Percentiles rank a stretch among this genome's conserved stretches.
phyloP scores from a whole-genome alignment of 1,284 basidiomycete genomes.

The Phellopilus nigrolimitatus region DNA sequence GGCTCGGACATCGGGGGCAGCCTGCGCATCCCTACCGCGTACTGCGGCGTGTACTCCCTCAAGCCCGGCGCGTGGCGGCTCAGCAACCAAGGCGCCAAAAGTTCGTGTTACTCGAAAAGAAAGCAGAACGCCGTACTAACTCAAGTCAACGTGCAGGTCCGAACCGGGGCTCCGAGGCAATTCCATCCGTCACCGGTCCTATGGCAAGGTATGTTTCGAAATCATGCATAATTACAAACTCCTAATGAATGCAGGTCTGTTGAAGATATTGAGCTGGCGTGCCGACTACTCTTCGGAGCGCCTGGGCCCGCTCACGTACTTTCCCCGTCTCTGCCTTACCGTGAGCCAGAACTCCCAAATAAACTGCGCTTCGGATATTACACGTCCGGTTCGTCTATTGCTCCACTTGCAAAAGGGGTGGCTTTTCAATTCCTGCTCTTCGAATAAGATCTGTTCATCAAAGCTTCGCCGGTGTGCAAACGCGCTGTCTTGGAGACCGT shows the following conservation, averaged over 20 bases:
- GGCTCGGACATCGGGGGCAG: constrained; percentile 79
- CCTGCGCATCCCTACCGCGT: constrained; percentile 74
- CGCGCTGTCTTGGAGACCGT: constrained; percentile 79
- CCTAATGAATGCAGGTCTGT: constrained; percentile 42
- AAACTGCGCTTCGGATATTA: constrained; percentile 75
- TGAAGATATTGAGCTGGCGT: constrained; percentile 59
- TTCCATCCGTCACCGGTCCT: constrained; percentile 60
- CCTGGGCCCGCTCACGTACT: constrained; percentile 35
- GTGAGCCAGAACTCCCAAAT: constrained; percentile 45
- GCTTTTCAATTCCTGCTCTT: background rate
- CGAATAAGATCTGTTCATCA: constrained; percentile 49
- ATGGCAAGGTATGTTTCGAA: constrained; percentile 56
- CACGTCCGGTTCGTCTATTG: constrained; percentile 39
- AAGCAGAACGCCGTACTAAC: background rate
- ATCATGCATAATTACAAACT: background rate
- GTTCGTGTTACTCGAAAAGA: constrained; percentile 31
- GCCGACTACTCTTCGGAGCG: constrained; percentile 51
- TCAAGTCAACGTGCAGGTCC: constrained; percentile 40
- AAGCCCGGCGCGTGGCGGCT: constrained; percentile 64
- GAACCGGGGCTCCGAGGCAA: constrained; percentile 62
- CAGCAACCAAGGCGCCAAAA: constrained; percentile 42
- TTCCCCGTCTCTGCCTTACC: constrained; percentile 55
- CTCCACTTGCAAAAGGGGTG: constrained; percentile 1
- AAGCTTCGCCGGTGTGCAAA: constrained; percentile 74
- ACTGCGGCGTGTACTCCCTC: constrained; percentile 77